Conservation (phyloP, 495 filamentous ascomycete species). For the Annulohypoxylon moriforme region DNA sequence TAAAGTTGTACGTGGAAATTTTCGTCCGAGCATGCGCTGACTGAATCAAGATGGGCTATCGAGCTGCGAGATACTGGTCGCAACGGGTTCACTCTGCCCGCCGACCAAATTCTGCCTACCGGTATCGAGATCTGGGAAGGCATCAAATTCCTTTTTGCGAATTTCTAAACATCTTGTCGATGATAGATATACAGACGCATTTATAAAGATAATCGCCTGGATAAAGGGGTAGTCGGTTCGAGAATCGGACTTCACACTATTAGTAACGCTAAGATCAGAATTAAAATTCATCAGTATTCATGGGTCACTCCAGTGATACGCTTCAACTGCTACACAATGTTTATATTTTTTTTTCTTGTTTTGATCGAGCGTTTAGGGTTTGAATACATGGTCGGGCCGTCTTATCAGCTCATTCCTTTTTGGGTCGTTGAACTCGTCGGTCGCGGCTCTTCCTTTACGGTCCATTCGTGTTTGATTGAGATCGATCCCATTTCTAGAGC, state of each 20-base stretch:
- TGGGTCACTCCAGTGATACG: not conserved
- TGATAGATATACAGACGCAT: not conserved
- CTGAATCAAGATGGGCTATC: conserved; percentile 58
- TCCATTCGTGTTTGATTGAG: conserved; percentile 43
- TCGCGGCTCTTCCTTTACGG: conserved; percentile 33
- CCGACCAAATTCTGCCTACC: conserved; percentile 63
- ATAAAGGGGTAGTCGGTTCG: not conserved
- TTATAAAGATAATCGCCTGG: not conserved
- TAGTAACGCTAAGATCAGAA: not conserved
- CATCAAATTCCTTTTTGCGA: conserved; percentile 63
- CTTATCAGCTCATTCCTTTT: conserved; percentile 2
- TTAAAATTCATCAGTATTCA: not conserved
- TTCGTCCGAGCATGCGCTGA: conserved; percentile 1
- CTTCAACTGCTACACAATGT: not conserved
- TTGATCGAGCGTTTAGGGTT: no score
- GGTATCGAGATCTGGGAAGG: conserved; percentile 66
- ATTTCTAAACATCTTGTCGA: conserved; percentile 50
- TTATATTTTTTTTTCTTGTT: not conserved
- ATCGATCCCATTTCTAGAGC: conserved; percentile 41
- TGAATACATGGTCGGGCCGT: not conserved
- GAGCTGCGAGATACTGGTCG: conserved; percentile 61
- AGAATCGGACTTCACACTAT: not conserved
- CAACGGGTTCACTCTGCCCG: conserved; percentile 68
- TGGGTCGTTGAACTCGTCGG: conserved; percentile 20
- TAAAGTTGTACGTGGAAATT: not conserved